Base-by-base conservation (phyloP, 2,329 filamentous ascomycete species). In the Bipolaris oryzae region DNA sequence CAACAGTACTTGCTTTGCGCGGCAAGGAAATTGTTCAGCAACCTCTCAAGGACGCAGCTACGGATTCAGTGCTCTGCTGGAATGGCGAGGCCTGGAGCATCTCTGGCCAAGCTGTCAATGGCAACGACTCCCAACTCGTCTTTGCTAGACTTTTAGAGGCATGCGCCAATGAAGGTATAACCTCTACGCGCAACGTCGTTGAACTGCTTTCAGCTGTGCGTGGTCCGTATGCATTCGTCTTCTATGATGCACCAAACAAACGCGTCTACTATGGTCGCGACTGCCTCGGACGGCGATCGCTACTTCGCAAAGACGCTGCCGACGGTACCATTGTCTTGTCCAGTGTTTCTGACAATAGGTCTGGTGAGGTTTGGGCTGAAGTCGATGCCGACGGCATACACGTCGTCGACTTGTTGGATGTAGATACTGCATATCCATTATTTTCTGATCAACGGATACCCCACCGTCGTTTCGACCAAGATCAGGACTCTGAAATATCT, bases 61-160 rank as follows among this genome's bases (percentile, higher is more conserved):
- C 82, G 0, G 81, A 82, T 3, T 91, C 89, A 1, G 80, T 91
- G 0, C 81, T 99, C 2, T 97, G 94, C 82, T 99, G 95, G 95
- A 99, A 99, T 71, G 95, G 95, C 41, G 95, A 99, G 74, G 94
- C 92, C 1, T 99, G 95, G 95, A 88, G 84, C 55, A 82, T 96
- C 47, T 77, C 76, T 7, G 82, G 82, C 33, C 67, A 82, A 9
- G 68, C 74, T 1, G 80, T 96, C n/a, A 56, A 70, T 38, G 90
- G 87, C 55, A 97, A 96, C 71, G 95, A 99, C 76, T 90, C 90
- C 3, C 83, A 89, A 67, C 77, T 80, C 6, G 80, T 98, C 16
- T 87, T 94, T 69, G 70, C 81, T 33, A 70, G 84, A 35, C 80
- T 96, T 45, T 69, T 82, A 4, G 49, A 66, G 15, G 66, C 66